Percentiles rank a stretch among this genome's conserved stretches.
Evolutionary conservation across 2,329 filamentous ascomycete species (phyloP).

Genomic region (Allantophomopsis lycopodina): DNA sequence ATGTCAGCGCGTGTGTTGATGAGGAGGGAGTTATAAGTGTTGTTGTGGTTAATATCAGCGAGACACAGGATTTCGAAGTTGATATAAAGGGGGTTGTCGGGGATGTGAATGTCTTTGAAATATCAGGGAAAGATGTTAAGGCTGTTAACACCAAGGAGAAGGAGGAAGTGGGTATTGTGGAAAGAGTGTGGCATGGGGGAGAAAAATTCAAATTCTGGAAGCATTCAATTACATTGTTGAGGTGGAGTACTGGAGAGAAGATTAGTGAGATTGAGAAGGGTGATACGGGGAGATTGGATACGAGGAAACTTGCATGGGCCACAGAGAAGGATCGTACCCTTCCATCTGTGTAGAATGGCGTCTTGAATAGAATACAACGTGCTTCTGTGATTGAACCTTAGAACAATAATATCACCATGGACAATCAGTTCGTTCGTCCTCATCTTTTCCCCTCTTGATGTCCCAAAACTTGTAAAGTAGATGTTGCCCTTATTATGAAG

Average conservation of each 20-base stretch:
- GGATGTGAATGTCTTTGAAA: constrained; percentile 45
- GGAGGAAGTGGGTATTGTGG: constrained; percentile 45
- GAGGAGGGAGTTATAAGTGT: constrained; percentile 47
- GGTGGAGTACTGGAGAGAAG: constrained; percentile 24
- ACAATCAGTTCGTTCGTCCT: too few relatives aligned
- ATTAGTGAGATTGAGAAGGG: constrained; percentile 10
- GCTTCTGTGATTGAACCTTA: too few relatives aligned
- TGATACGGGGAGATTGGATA: constrained; percentile 10
- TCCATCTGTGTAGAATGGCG: background rate
- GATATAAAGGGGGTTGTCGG: constrained; percentile 41
- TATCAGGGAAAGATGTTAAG: constrained; percentile 41
- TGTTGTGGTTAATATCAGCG: constrained; percentile 61
- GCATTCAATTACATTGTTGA: constrained; percentile 56
- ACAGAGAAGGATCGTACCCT: background rate
- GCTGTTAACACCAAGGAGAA: constrained; percentile 49
- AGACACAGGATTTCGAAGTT: constrained; percentile 43
- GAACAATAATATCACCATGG: too few relatives aligned
- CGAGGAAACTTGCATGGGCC: constrained; percentile 14
- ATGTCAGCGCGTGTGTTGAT: constrained; percentile 47
- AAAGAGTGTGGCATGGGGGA: constrained; percentile 49
- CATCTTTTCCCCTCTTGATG: too few relatives aligned
- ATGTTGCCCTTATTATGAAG: too few relatives aligned
- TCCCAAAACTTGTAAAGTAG: too few relatives aligned
- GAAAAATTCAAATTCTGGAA: constrained; percentile 52
- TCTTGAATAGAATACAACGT: too few relatives aligned